These are phyloP conservation scores for Fusarium equiseti DNA, from an alignment of 2,329 filamentous ascomycete genomes.

Conservation along the genomic window DNA sequence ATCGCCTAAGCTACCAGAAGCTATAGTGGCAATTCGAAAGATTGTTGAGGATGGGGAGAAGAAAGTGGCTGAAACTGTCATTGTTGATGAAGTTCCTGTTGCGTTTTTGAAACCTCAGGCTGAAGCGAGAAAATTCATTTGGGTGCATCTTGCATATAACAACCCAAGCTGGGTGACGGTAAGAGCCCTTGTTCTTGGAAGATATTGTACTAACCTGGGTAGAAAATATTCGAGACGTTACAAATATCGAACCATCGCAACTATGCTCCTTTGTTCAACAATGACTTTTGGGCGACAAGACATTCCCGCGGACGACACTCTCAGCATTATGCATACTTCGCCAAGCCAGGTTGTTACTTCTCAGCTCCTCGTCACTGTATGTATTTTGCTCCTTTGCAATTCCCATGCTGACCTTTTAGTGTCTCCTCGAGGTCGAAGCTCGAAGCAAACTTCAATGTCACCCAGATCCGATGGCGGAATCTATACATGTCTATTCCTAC, in stretches of 20 bases:
- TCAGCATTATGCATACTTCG: slow-evolving; percentile 63
- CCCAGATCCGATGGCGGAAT: slow-evolving; percentile 47
- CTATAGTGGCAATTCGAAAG: slow-evolving; percentile 50
- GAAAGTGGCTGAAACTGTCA: slow-evolving; percentile 44
- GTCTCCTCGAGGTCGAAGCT: slow-evolving; percentile 53
- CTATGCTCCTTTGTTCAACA: slow-evolving; percentile 56
- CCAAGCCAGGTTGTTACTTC: slow-evolving; percentile 63
- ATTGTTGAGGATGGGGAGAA: slow-evolving; percentile 37
- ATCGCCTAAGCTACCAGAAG: slow-evolving; percentile 51
- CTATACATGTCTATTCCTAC: slow-evolving; percentile 65
- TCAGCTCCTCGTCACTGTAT: slow-evolving; percentile 55
- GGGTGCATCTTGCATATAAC: slow-evolving; percentile 69
- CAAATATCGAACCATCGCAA: slow-evolving; percentile 55
- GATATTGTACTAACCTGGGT: slow-evolving; percentile 5
- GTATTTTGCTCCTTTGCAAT: slow-evolving; percentile 1
- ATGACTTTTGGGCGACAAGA: slow-evolving; percentile 62
- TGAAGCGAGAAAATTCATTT: slow-evolving; percentile 63
- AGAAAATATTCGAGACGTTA: slow-evolving; percentile 61
- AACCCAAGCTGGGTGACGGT: slow-evolving; percentile 71
- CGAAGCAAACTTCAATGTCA: slow-evolving; percentile 49
- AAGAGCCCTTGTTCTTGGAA: background rate
- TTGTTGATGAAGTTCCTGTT: slow-evolving; percentile 48
- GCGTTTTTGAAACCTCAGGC: slow-evolving; percentile 52
- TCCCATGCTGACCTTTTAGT: slow-evolving; percentile 36
- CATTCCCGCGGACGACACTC: slow-evolving; percentile 63